phyloP scores from a whole-genome alignment of 2,329 filamentous ascomycete genomes.

The Samsoniella hepiali region DNA sequence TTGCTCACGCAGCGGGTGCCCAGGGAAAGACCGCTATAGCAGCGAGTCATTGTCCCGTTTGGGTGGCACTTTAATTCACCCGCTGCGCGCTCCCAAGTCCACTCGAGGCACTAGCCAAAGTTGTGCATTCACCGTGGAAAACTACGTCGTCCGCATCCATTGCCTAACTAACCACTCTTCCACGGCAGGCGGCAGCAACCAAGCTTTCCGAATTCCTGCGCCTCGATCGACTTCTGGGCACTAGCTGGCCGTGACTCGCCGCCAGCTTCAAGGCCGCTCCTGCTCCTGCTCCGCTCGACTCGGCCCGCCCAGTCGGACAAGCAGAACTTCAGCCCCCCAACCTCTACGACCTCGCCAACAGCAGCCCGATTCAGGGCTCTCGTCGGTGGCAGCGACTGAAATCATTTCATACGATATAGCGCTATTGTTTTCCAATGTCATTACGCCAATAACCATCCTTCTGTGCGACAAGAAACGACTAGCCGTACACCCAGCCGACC shows the following conservation, averaged over 20 bases:
- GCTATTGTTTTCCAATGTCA: background rate
- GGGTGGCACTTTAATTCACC: background rate
- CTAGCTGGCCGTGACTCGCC: background rate
- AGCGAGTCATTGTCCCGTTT: slow-evolving; percentile 4
- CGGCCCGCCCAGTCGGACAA: slow-evolving; percentile 9
- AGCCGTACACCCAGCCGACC: slow-evolving; percentile 21
- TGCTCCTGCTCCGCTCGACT: background rate
- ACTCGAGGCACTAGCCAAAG: slow-evolving; percentile 17
- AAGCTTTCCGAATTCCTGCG: background rate
- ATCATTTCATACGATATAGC: background rate
- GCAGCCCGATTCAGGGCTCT: slow-evolving; percentile 6
- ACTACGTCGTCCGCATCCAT: slow-evolving; percentile 16
- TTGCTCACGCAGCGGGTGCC: background rate
- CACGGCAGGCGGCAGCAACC: background rate
- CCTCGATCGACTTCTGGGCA: background rate
- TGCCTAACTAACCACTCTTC: background rate
- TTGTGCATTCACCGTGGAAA: slow-evolving; percentile 16
- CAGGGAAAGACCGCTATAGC: background rate
- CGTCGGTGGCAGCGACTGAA: background rate
- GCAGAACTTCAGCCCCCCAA: slow-evolving; percentile 10
- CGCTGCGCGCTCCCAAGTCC: slow-evolving; percentile 6
- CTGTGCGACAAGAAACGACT: slow-evolving; percentile 21
- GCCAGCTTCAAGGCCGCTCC: background rate
- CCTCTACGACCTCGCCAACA: slow-evolving; percentile 9
- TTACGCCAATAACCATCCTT: slow-evolving; percentile 12